These are phyloP conservation scores for Skeletonema menzelii DNA, from an alignment of 108 stramenopile genomes.

Conservation along the genomic window DNA sequence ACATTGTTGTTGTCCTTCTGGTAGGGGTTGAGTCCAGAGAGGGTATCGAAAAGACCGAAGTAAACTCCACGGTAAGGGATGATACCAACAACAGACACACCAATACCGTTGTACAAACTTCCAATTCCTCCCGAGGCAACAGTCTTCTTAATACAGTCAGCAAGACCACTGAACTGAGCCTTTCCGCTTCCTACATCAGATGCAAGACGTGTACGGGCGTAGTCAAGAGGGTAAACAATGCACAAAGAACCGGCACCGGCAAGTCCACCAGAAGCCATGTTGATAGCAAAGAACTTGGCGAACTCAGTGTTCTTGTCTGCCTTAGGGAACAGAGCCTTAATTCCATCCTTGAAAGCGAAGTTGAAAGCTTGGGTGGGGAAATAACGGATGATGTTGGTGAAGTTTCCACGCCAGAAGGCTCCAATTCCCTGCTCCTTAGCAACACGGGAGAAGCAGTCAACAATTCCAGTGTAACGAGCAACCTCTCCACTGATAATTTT, in stretches of 20 bases:
- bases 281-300: slow-evolving; percentile 93
- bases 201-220: slow-evolving; percentile 98
- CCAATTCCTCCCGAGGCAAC: slow-evolving; percentile 80
- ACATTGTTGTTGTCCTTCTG: slow-evolving; percentile 87
- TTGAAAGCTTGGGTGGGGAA: slow-evolving; percentile 99
- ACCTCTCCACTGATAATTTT: slow-evolving; percentile 96
- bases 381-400: slow-evolving; percentile 98
- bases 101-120: slow-evolving; percentile 98
- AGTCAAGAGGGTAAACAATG: slow-evolving; percentile 99
- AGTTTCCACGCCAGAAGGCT: slow-evolving; percentile 98
- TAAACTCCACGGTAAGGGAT: slow-evolving; percentile 98
- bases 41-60: slow-evolving; percentile 99
- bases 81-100: slow-evolving; percentile 95
- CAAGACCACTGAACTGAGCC: slow-evolving; percentile 96
- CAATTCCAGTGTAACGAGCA: slow-evolving; percentile 94
- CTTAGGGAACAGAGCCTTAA: slow-evolving; percentile 97
- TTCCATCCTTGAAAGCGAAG: slow-evolving; percentile 98
- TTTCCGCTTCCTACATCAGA: slow-evolving; percentile 96
- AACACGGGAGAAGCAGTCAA: slow-evolving; percentile 96
- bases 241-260: slow-evolving; percentile 96
- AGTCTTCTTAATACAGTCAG: slow-evolving; percentile 96
- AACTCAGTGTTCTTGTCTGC: slow-evolving; percentile 97
- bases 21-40: slow-evolving; percentile 97
- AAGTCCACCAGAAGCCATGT: slow-evolving; percentile 97
- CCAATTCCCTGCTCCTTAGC: slow-evolving; percentile 89